Conservation (phyloP, 164 flowering plant species). For the Protea cynaroides region DNA sequence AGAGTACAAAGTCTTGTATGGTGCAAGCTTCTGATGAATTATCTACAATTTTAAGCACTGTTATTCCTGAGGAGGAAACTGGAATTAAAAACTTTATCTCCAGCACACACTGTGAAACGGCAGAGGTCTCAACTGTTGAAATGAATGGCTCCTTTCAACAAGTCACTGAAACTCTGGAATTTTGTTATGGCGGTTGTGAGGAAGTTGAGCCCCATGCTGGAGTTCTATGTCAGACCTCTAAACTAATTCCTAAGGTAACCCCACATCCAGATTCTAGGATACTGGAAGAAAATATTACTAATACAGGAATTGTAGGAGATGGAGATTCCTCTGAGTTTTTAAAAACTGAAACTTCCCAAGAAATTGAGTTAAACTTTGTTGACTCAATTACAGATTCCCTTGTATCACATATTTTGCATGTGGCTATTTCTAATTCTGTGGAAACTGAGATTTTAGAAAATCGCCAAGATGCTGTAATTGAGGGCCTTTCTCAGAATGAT, state of each 20-base stretch:
- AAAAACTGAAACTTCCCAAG: slow-evolving; percentile 1
- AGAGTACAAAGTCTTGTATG: slow-evolving; percentile 3
- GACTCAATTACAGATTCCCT: slow-evolving; percentile 18
- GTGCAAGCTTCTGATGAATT: slow-evolving; percentile 11
- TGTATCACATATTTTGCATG: slow-evolving; percentile 3
- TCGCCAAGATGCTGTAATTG: slow-evolving; percentile 19
- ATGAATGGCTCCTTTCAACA: slow-evolving; percentile 28
- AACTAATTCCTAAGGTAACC: slow-evolving; percentile 21
- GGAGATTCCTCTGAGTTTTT: slow-evolving; percentile 1
- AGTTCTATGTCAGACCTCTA: slow-evolving; percentile 12
- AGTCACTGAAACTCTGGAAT: slow-evolving; percentile 10
- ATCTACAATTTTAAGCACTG: slow-evolving; percentile 7
- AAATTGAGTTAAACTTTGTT: slow-evolving; percentile 11
- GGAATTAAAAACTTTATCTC: slow-evolving; percentile 16
- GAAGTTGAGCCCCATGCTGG: slow-evolving; percentile 2
- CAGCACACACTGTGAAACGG: slow-evolving; percentile 18
- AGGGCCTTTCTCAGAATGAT: slow-evolving; percentile 7
- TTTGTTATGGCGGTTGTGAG: background rate
- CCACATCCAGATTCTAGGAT: slow-evolving; percentile 5
- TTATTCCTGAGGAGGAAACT: slow-evolving; percentile 18
- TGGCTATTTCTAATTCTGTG: slow-evolving; percentile 10
- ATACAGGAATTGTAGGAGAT: background rate
- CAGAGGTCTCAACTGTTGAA: slow-evolving; percentile 16
- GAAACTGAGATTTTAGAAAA: slow-evolving; percentile 17
- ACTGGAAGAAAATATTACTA: slow-evolving; percentile 4